Base-by-base conservation (phyloP, 2,329 filamentous ascomycete genomes). In the Colletotrichum gigasporum region DNA sequence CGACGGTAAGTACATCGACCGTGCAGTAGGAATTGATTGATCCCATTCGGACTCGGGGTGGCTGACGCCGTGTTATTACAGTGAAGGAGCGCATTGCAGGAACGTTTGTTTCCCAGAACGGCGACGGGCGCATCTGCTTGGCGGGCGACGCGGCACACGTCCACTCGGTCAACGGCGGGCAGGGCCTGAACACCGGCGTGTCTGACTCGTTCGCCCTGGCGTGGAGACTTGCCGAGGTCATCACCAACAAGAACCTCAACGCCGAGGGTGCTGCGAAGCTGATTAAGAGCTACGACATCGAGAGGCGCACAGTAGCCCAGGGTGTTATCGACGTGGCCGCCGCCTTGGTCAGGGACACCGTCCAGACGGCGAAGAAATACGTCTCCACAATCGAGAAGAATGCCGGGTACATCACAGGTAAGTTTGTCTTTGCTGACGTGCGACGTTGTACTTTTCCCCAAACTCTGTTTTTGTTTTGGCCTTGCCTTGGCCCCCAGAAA, bases 61-160 rank as follows among this genome's bases (percentile, higher is more conserved):
- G 30, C 48, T 54, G 60, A 53, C 34, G 14, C 28, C 11, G 16
- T n/a, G 1, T 4, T 30, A 2, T 4, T 30, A 35, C 28, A 80
- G 79, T 81, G 54, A 81, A 80, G 52, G 85, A 2, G 72, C 81
- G 87, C 12, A 79, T 90, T 18, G 88, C 87, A 0, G 81, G 84
- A 34, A 76, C 74, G 0, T 82, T 82, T 35, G 71, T 80, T 10
- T 79, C 78, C 5, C 74, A 71, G 14, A 70, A 74, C 35, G 79
- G 80, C 8, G 67, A 70, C 4, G 83, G 79, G n/a, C 76, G 81
- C 9, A 72, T 81, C 5, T 80, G 85, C 50, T 74, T 85, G 8
- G 81, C 80, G 5, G 83, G 83, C 11, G 83, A 86, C 57, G 82
- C 82, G 9, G 82, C 80, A 12, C 83, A 85, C 61, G 82, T 81